Evolutionary conservation across 2,329 filamentous ascomycete genomes (phyloP).

Genomic region (Diplodia seriata): DNA sequence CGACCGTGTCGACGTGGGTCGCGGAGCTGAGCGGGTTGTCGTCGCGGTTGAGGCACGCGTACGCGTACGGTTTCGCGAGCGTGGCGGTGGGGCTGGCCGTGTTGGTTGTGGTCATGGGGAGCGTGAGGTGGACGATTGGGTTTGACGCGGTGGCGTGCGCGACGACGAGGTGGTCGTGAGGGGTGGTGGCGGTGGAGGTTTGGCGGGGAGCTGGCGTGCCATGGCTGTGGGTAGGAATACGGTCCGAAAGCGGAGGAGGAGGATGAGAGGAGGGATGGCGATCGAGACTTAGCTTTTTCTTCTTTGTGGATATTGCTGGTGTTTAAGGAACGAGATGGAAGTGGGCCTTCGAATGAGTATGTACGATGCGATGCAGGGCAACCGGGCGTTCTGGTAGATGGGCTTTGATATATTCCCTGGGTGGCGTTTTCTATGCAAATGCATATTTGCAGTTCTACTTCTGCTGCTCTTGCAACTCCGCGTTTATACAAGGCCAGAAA

Average conservation of each 20-base stretch:
- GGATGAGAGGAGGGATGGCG: too few species aligned
- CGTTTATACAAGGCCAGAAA: too few species aligned
- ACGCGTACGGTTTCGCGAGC: slow-evolving; percentile 71
- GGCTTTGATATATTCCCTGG: not conserved
- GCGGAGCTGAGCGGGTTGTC: slow-evolving; percentile 52
- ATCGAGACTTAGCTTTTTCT: not conserved
- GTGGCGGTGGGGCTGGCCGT: slow-evolving; percentile 64
- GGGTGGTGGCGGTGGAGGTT: not conserved
- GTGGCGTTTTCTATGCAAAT: not conserved
- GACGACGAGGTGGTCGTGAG: slow-evolving; percentile 29
- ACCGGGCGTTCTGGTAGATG: not conserved
- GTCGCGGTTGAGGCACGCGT: slow-evolving; percentile 60
- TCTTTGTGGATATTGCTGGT: not conserved
- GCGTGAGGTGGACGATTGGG: slow-evolving; percentile 70
- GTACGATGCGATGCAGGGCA: not conserved
- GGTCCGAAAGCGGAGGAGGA: not conserved
- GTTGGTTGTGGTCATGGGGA: slow-evolving; percentile 76
- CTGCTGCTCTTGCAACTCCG: too few species aligned
- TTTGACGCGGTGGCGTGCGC: slow-evolving; percentile 48
- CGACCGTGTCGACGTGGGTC: slow-evolving; percentile 59
- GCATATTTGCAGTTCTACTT: not conserved
- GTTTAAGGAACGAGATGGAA: not conserved
- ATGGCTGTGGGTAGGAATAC: not conserved
- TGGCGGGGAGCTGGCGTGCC: not conserved
- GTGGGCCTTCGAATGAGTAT: not conserved